phyloP scores from a whole-genome alignment of 176 grass and related monocot genomes.

The Oryza officinalis region DNA sequence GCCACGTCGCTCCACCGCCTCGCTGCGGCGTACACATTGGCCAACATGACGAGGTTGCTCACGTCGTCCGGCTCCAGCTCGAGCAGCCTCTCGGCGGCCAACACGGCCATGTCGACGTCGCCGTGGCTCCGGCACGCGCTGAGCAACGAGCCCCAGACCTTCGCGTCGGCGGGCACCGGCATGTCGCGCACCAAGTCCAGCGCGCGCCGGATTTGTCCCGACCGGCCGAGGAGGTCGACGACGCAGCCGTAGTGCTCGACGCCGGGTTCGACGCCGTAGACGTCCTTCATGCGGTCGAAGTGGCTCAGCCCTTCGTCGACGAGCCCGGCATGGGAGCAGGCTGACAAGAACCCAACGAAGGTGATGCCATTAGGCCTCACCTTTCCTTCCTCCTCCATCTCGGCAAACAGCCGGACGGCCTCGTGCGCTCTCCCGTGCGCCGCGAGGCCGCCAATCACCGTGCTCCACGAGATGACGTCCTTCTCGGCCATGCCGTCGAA shows the following conservation, averaged over 20 bases:
- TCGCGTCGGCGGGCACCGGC: slow-evolving; percentile 44
- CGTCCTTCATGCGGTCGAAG: slow-evolving; percentile 47
- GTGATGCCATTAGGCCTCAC: slow-evolving; percentile 57
- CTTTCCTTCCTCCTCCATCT: slow-evolving; percentile 49
- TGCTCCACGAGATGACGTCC: slow-evolving; percentile 77
- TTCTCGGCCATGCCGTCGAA: slow-evolving; percentile 45
- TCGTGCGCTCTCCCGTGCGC: slow-evolving; percentile 49
- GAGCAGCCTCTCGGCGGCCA: slow-evolving; percentile 41
- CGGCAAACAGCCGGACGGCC: slow-evolving; percentile 44
- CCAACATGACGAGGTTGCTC: slow-evolving; percentile 61
- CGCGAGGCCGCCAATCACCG: slow-evolving; percentile 47
- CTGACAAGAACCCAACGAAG: slow-evolving; percentile 56
- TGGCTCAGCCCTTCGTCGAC: slow-evolving; percentile 49
- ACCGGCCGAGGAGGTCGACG: slow-evolving; percentile 54
- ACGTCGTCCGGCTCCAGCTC: slow-evolving; percentile 53
- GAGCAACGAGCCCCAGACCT: slow-evolving; percentile 75
- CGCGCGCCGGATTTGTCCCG: slow-evolving; percentile 32
- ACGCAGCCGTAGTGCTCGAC: slow-evolving; percentile 69
- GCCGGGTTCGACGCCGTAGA: slow-evolving; percentile 36
- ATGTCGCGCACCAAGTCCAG: slow-evolving; percentile 35
- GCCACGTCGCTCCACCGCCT: slow-evolving; percentile 55
- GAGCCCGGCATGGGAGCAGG: slow-evolving; percentile 65
- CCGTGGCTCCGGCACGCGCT: slow-evolving; percentile 55
- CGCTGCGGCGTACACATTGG: slow-evolving; percentile 46
- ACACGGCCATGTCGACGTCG: slow-evolving; percentile 38